Conservation (phyloP, 768 basidiomycete species). For the Tricholoma sp. region DNA sequence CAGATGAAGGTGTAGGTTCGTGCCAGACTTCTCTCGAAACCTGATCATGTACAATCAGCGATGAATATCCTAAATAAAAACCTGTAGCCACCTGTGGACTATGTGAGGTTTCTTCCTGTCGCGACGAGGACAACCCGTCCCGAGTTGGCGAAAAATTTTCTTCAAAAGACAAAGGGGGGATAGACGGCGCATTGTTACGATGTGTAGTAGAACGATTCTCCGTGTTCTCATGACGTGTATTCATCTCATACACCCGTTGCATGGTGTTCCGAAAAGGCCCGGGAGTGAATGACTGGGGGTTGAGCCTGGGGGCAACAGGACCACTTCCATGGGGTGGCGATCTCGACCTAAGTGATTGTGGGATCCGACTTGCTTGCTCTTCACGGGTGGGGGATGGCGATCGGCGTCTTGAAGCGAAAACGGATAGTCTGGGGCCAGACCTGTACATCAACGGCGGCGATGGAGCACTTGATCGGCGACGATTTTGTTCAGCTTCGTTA, state of each 20-base stretch:
- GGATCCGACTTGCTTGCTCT: neutral
- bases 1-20: neutral
- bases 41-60: neutral
- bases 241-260: conserved; percentile 22
- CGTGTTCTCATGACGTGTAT: conserved; percentile 11
- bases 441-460: neutral
- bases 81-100: neutral
- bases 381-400: conserved; percentile 6
- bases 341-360: conserved; percentile 3
- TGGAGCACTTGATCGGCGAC: neutral
- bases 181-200: conserved; percentile 14
- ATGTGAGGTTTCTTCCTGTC: neutral
- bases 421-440: neutral
- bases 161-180: conserved; percentile 37
- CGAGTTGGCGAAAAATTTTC: conserved; percentile 11
- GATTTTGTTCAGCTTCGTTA: neutral
- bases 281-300: conserved; percentile 34
- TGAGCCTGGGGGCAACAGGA: conserved; percentile 16
- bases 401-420: neutral
- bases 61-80: neutral
- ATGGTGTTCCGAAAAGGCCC: conserved; percentile 48
- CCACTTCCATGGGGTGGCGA: conserved; percentile 1
- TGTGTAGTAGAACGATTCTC: neutral
- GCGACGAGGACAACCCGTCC: neutral
- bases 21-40: neutral